These are phyloP conservation scores for Macrolepiota fuliginosa DNA, from an alignment of 768 basidiomycete species.

Conservation along the genomic window DNA sequence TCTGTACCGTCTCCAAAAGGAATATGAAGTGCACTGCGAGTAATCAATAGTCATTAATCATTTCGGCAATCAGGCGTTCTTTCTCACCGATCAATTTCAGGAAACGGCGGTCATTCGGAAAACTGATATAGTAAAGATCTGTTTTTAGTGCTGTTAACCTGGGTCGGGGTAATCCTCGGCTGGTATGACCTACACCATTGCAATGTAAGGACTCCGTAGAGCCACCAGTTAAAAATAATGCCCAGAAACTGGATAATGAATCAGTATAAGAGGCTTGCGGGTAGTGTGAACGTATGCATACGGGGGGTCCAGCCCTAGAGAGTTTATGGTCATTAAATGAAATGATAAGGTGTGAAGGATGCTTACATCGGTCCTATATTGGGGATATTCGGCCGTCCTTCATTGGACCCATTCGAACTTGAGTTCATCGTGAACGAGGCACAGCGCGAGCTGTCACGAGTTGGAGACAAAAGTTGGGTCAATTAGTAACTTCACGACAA, in stretches of 20 bases:
- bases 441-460: neutral
- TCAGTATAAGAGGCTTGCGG: neutral
- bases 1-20: constrained; percentile 6
- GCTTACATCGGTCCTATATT: constrained; percentile 7
- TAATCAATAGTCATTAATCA: neutral
- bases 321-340: neutral
- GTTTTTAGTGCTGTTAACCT: neutral
- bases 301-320: constrained; percentile 5
- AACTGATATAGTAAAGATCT: constrained; percentile 9
- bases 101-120: constrained; percentile 6
- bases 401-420: neutral
- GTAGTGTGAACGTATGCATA: neutral
- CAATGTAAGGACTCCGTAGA: constrained; percentile 6
- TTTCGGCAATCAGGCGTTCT: neutral
- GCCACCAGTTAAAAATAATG: constrained; percentile 11
- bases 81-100: neutral
- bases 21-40: constrained; percentile 2
- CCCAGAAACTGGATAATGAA: neutral
- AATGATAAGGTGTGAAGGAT: neutral
- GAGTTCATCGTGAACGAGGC: neutral
- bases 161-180: neutral
- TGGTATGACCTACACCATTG: neutral
- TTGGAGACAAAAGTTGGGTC: neutral
- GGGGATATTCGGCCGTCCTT: neutral
- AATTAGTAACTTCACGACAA: neutral